Conservation (phyloP, 345 rosid species). For the Arabis alpina region DNA sequence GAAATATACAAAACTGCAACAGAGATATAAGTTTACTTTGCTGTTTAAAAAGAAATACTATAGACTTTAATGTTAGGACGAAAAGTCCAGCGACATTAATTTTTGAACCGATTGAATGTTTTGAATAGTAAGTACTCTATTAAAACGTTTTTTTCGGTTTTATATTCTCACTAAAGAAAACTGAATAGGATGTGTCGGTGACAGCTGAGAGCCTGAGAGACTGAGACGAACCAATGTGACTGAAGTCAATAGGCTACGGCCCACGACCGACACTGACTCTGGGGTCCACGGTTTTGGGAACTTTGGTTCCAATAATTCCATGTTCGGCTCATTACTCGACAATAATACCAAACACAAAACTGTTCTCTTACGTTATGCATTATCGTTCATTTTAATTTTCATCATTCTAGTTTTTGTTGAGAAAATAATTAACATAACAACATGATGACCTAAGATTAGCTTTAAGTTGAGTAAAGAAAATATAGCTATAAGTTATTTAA, state of each 20-base stretch:
- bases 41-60: no score
- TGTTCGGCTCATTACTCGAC: constrained; percentile 18
- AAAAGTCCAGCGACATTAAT: constrained; percentile 19
- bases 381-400: not conserved
- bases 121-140: not conserved
- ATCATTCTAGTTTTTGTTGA: not conserved
- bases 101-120: not conserved
- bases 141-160: no score
- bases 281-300: constrained; percentile 28
- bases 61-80: not conserved
- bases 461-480: not conserved
- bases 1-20: not conserved
- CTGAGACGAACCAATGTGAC: constrained; percentile 18
- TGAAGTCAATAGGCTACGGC: constrained; percentile 28
- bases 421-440: not conserved
- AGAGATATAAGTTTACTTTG: not conserved
- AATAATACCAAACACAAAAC: constrained; percentile 14
- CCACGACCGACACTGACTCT: constrained; percentile 34
- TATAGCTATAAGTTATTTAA: not conserved
- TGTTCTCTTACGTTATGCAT: constrained; percentile 15
- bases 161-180: not conserved
- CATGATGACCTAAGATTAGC: not conserved
- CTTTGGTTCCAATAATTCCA: constrained; percentile 24
- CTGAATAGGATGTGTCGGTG: constrained; percentile 35
- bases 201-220: not conserved